phyloP scores from a whole-genome alignment of 331 rosid genomes.

The Erythrophleum ivorense region DNA sequence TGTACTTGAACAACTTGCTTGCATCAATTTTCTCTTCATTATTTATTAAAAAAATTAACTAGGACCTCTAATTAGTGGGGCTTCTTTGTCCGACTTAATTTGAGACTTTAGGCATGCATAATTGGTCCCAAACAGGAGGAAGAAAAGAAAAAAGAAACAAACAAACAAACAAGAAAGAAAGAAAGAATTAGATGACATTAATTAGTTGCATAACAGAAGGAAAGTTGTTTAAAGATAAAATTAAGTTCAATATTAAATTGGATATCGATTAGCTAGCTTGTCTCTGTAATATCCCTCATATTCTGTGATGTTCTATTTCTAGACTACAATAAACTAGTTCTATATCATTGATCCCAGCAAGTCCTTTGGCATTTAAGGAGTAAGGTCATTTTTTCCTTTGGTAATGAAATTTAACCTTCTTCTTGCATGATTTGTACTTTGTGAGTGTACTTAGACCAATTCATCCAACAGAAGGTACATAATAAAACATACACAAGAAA shows the following conservation, averaged over 20 bases:
- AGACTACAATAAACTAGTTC: neutral
- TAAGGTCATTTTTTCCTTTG: neutral
- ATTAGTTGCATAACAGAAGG: neutral
- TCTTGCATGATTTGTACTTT: neutral
- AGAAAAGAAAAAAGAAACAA: neutral
- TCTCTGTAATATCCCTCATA: neutral
- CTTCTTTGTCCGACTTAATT: neutral
- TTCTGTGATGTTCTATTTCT: neutral
- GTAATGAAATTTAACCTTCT: neutral
- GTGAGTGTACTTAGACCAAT: neutral
- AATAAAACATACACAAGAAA: neutral
- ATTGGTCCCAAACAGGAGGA: neutral
- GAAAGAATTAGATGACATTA: neutral
- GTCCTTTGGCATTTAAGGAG: neutral
- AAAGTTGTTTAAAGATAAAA: neutral
- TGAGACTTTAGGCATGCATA: neutral
- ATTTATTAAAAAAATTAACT: neutral
- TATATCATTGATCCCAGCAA: neutral
- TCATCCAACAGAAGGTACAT: neutral
- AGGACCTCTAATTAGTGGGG: neutral
- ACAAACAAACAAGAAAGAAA: neutral
- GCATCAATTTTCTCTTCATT: neutral
- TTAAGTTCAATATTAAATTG: neutral
- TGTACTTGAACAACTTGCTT: slow-evolving; percentile 25
- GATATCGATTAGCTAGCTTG: neutral